Evolutionary conservation across 2,329 filamentous ascomycete species (phyloP).

Genomic region (Sclerotinia trifoliorum): DNA sequence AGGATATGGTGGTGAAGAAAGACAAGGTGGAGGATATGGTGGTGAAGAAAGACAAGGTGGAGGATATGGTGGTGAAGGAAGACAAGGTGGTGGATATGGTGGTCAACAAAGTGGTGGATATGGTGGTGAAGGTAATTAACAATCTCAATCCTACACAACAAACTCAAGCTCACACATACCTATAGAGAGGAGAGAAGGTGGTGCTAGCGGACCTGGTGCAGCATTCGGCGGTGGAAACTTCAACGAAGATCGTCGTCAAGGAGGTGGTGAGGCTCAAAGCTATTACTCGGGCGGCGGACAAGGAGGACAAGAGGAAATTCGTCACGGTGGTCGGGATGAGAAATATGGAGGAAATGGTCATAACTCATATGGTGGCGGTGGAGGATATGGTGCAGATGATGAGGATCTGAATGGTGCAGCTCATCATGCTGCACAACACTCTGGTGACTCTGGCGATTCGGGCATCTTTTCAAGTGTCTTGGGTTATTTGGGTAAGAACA

Average conservation of each 20-base stretch:
- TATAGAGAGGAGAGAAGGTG: constrained; percentile 16
- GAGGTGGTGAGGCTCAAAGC: constrained; percentile 15
- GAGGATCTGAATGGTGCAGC: constrained; percentile 55
- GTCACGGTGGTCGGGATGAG: constrained; percentile 25
- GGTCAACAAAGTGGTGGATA: constrained; percentile 18
- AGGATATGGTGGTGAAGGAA: constrained; percentile 16
- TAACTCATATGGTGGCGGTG: constrained; percentile 33
- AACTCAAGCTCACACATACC: not conserved
- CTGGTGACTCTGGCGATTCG: constrained; percentile 49
- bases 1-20: constrained; percentile 23
- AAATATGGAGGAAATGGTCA: constrained; percentile 29
- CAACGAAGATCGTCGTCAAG: constrained; percentile 13
- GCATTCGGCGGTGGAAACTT: constrained; percentile 24
- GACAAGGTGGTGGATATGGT: constrained; percentile 23
- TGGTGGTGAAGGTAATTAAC: constrained; percentile 14
- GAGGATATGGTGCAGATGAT: constrained; percentile 40
- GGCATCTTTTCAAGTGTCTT: constrained; percentile 56
- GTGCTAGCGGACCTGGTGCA: constrained; percentile 24
- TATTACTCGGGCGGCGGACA: constrained; percentile 16
- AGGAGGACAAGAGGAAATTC: constrained; percentile 20
- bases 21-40: constrained; percentile 1
- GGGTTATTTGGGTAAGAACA: constrained; percentile 53
- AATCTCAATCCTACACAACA: not conserved
- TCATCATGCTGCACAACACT: constrained; percentile 54
- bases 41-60: not conserved